Evolutionary conservation across 257 asterid genomes (phyloP).

Genomic region (Fraxinus excelsior): DNA sequence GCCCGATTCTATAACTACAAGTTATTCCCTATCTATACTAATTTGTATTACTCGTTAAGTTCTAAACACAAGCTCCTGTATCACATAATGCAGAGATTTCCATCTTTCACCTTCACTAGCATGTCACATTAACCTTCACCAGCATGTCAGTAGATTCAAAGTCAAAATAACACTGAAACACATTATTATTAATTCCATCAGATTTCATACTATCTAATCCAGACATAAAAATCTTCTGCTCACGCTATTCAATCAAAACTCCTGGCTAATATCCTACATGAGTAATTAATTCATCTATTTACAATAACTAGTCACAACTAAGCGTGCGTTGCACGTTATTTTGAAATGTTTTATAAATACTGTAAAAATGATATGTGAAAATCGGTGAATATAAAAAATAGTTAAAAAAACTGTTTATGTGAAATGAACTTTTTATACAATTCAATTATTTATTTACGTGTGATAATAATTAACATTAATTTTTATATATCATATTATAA

Average conservation of each 20-base stretch:
- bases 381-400: no score
- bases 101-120: background rate
- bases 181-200: slow-evolving; percentile 5
- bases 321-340: no score
- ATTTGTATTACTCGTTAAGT: background rate
- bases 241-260: background rate
- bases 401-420: no score
- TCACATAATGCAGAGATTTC: background rate
- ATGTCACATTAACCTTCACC: background rate
- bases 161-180: slow-evolving; percentile 9
- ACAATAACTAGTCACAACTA: no score
- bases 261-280: background rate
- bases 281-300: slow-evolving; percentile 16
- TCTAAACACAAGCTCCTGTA: background rate
- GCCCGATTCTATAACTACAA: slow-evolving; percentile 3
- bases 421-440: no score
- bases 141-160: background rate
- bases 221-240: slow-evolving; percentile 15
- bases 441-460: no score
- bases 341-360: no score
- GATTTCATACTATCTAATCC: slow-evolving; percentile 4
- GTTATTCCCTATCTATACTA: background rate
- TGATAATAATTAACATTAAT: no score
- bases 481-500: no score
- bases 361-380: no score